Evolutionary conservation across 1,284 basidiomycete species (phyloP).

Genomic region (Austropuccinia psidii): DNA sequence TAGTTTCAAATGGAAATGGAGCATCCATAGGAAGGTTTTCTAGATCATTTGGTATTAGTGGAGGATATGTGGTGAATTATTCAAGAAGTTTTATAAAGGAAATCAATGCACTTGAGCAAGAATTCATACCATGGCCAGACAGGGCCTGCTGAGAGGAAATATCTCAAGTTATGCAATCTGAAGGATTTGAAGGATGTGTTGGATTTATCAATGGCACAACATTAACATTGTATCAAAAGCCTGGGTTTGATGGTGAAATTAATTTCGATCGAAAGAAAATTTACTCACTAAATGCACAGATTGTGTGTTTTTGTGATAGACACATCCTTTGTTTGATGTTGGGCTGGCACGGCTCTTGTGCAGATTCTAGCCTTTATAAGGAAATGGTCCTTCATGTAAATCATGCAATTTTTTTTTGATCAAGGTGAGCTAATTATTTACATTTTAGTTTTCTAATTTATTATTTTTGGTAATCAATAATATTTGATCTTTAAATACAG

Average conservation of each 20-base stretch:
- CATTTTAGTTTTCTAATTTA: too few species aligned
- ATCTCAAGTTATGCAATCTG: background rate
- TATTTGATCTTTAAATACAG: too few species aligned
- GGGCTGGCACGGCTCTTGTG: conserved; percentile 19
- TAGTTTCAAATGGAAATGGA: conserved; percentile 23
- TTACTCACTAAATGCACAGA: conserved; percentile 16
- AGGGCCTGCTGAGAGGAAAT: background rate
- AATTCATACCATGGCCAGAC: background rate
- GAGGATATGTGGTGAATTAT: background rate
- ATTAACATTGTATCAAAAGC: background rate
- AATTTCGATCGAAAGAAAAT: conserved; percentile 1
- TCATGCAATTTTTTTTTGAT: background rate
- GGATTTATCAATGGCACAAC: too few species aligned
- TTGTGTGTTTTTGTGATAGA: conserved; percentile 14
- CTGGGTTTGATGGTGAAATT: conserved; percentile 6
- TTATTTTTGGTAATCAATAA: too few species aligned
- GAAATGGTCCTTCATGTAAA: background rate
- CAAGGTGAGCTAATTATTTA: background rate
- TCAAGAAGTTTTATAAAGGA: background rate
- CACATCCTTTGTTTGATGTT: background rate
- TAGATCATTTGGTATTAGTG: background rate
- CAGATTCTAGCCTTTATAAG: too few species aligned
- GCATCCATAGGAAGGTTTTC: background rate
- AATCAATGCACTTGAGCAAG: background rate
- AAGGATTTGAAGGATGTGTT: conserved; percentile 7